Evolutionary conservation across 208 protist genomes (phyloP).

Genomic region (Phytomonas sp.): DNA sequence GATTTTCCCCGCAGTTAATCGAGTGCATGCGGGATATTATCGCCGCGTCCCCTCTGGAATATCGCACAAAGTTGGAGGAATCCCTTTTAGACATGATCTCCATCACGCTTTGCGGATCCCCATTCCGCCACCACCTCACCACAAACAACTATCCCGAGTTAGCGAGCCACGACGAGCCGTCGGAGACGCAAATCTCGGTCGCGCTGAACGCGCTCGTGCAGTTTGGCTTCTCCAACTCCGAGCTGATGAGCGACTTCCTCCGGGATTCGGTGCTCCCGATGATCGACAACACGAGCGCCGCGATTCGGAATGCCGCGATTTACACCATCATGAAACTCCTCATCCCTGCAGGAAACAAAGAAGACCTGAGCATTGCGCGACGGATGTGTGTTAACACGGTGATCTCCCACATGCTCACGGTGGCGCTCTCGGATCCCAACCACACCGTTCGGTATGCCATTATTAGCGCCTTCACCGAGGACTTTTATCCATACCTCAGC

Average conservation of each 20-base stretch:
- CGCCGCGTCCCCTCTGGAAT: conserved; percentile 35
- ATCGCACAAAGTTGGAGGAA: conserved; percentile 66
- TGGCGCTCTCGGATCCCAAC: conserved; percentile 68
- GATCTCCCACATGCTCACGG: conserved; percentile 71
- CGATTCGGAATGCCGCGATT: conserved; percentile 73
- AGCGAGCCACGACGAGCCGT: conserved; percentile 26
- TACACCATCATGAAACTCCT: conserved; percentile 76
- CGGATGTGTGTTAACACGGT: conserved; percentile 83
- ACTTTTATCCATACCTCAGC: conserved; percentile 83
- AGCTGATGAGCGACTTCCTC: conserved; percentile 85
- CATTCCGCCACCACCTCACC: conserved; percentile 62
- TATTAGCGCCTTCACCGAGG: conserved; percentile 58
- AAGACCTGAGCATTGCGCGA: conserved; percentile 66
- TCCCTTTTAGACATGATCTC: conserved; percentile 85
- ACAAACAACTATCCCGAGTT: conserved; percentile 12
- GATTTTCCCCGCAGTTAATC: conserved; percentile 74
- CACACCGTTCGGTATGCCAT: conserved; percentile 56
- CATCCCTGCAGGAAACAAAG: conserved; percentile 56
- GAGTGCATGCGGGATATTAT: conserved; percentile 81
- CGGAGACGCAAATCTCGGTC: conserved; percentile 60
- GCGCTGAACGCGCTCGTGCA: conserved; percentile 78
- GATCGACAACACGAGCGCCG: conserved; percentile 59
- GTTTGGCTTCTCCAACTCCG: conserved; percentile 84
- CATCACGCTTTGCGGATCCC: conserved; percentile 76
- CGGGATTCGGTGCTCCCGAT: conserved; percentile 82